Conservation (phyloP, 306 rosid species). For the Prunus salicina region DNA sequence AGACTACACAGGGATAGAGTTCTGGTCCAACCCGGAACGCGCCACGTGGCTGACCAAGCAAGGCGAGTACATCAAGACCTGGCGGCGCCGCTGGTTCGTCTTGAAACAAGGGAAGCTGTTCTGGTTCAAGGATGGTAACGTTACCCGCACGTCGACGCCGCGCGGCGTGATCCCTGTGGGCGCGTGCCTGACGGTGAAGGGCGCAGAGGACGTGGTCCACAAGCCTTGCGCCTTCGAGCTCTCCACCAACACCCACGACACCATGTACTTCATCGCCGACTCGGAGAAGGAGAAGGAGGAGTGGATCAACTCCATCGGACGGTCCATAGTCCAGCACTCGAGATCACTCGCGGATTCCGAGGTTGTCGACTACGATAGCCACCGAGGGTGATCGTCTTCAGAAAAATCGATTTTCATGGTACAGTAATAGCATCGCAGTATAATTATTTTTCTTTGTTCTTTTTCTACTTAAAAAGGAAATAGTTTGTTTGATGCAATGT, state of each 20-base stretch:
- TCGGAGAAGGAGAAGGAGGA: constrained; percentile 62
- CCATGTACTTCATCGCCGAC: constrained; percentile 68
- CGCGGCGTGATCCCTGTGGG: constrained; percentile 65
- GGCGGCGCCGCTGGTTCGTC: constrained; percentile 83
- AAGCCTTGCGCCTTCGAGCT: constrained; percentile 70
- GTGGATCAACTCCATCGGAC: constrained; percentile 59
- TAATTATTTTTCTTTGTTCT: not conserved
- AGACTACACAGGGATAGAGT: constrained; percentile 56
- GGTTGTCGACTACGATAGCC: constrained; percentile 49
- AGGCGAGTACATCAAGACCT: constrained; percentile 66
- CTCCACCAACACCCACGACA: constrained; percentile 39
- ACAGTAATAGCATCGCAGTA: not conserved
- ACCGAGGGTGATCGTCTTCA: constrained; percentile 10
- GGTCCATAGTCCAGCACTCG: constrained; percentile 51
- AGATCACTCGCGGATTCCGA: constrained; percentile 47
- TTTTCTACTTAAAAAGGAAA: not conserved
- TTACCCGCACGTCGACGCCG: constrained; percentile 40
- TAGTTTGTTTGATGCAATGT: not conserved
- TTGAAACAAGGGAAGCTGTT: constrained; percentile 60
- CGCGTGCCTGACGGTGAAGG: constrained; percentile 63
- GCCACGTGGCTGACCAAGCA: constrained; percentile 63
- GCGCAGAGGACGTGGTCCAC: constrained; percentile 66
- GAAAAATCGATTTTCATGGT: not conserved
- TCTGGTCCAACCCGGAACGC: constrained; percentile 67
- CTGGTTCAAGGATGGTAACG: constrained; percentile 51